Percentiles rank a stretch among this genome's conserved stretches.
These are phyloP conservation scores for Poteriospumella lacustris DNA, from an alignment of 108 stramenopile species.

Conservation along the genomic window DNA sequence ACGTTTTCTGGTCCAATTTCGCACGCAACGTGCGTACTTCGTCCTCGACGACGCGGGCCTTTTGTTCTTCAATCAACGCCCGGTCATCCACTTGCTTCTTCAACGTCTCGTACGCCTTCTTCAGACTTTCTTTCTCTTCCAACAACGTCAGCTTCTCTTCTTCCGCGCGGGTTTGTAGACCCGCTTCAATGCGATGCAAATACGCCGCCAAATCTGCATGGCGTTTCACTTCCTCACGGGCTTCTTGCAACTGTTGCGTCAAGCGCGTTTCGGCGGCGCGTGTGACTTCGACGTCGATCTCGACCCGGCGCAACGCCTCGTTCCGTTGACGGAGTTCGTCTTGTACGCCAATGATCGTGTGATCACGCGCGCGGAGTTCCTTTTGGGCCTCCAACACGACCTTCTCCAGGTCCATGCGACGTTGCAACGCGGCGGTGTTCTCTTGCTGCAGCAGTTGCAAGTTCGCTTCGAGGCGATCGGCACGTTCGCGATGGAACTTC, in stretches of 20 bases:
- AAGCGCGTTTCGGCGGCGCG: conserved; percentile 2
- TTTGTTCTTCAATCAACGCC: background rate
- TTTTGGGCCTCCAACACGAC: background rate
- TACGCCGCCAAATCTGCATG: background rate
- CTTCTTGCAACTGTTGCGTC: background rate
- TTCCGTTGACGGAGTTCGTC: background rate
- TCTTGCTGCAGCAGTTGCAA: background rate
- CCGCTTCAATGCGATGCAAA: conserved; percentile 13
- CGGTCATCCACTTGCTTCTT: background rate
- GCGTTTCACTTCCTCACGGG: conserved; percentile 21
- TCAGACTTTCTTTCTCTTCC: background rate
- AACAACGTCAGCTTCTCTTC: background rate
- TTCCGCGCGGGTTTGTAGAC: background rate
- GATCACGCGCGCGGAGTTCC: background rate
- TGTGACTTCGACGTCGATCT: conserved; percentile 18
- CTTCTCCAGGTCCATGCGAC: conserved; percentile 3
- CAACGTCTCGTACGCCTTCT: background rate
- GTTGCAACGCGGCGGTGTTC: background rate
- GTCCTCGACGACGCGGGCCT: background rate
- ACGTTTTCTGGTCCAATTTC: background rate
- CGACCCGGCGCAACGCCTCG: background rate
- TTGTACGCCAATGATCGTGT: background rate
- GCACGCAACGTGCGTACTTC: background rate
- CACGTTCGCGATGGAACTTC: background rate
- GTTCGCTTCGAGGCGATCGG: background rate